Conservation (phyloP, 2,329 filamentous ascomycete species). For the Fusarium sp. region DNA sequence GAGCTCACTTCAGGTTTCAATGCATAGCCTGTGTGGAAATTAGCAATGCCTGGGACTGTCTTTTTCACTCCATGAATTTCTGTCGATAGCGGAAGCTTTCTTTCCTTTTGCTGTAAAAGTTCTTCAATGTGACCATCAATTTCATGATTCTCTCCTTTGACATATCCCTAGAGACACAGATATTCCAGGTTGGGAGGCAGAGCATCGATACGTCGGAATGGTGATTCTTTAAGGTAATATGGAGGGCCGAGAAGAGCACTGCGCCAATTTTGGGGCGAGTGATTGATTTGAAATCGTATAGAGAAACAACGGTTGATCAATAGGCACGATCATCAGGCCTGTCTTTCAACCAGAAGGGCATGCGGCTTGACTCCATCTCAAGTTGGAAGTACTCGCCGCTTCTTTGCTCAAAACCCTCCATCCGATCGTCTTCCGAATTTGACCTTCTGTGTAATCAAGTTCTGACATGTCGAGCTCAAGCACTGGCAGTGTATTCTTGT, state of each 20-base stretch:
- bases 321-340: background rate
- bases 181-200: conserved; percentile 2
- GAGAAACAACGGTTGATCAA: background rate
- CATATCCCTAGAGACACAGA: conserved; percentile 10
- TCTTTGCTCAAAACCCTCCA: background rate
- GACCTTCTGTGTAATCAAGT: background rate
- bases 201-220: background rate
- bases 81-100: background rate
- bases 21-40: background rate
- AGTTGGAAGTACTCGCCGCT: background rate
- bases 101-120: background rate
- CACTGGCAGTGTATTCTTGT: background rate
- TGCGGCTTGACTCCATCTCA: background rate
- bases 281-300: background rate
- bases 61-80: background rate
- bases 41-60: background rate
- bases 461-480: background rate
- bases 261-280: background rate
- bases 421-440: background rate
- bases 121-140: conserved; percentile 9
- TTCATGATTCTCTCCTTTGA: background rate
- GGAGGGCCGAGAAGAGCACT: background rate
- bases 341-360: background rate
- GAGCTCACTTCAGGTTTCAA: background rate
- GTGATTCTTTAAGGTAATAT: background rate